Evolutionary conservation across 2,329 filamentous ascomycete species (phyloP), one percentile per base, ranked within the genome.

Genomic region (Microdochium nivale): DNA sequence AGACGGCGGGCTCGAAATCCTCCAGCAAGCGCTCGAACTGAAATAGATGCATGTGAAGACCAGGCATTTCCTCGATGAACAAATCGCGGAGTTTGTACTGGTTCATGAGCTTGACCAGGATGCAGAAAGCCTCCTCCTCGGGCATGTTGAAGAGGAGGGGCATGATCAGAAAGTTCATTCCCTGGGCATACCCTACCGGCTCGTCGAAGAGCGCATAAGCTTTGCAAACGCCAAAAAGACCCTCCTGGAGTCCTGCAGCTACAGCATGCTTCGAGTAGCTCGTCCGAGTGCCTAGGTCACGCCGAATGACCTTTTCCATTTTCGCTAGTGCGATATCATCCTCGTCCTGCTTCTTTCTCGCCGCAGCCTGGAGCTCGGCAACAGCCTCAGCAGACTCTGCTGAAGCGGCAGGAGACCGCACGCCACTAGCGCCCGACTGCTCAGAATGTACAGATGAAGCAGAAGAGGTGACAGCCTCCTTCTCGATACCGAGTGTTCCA

Each of bases 121-220:
- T 75, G 60, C 90, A 94, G 64, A 99, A 99, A 0, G 94, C 92
- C 70, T 99, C 94, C 64, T 95, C 90, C 70, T 97, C 92, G 2
- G 91, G 88, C 91, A 97, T 96, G 66, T 96, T 97, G 72, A 99
- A 96, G 1, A 99, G 75, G 19, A 99, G 69, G 24, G 95, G 94
- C 90, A 97, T 97, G 48, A 90, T 88, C 54, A 99, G 82, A 63
- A 99, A 99, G 65, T 97, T 99, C 88, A 99, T 96, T 64, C 94
- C 94, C 68, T 99, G 94, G 0, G 95, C 92, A 67, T 99, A 99
- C 30, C 94, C 92, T 33, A 99, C 94, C 8, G 79, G 87, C 62
- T 96, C 90, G 62, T 99, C 94, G 60, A 91, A 97, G 27, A 99
- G 76, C 14, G 94, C 94, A 70, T 99, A 99, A 1, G 94, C 91